phyloP scores from a whole-genome alignment of 1,284 basidiomycete species.

The Stygiomarasmius scandens region DNA sequence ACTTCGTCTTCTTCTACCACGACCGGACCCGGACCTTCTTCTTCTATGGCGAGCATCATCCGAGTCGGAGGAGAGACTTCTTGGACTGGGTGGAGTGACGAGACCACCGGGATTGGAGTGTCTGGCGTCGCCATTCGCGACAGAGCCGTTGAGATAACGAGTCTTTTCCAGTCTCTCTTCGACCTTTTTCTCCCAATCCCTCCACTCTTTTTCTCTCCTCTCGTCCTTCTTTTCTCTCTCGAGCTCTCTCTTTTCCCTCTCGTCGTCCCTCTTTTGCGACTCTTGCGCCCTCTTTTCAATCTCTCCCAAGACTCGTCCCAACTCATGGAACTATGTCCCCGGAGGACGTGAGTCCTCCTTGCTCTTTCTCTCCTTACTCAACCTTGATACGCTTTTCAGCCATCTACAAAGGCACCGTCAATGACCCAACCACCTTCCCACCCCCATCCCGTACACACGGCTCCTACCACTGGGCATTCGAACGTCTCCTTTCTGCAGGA shows the following conservation, averaged over 20 bases:
- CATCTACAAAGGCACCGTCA: conserved; percentile 91
- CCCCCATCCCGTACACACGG: too few species aligned
- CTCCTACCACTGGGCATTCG: too few species aligned
- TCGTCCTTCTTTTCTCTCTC: not conserved
- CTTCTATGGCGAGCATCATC: conserved; percentile 40
- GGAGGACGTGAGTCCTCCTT: conserved; percentile 65
- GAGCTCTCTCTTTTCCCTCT: conserved; percentile 3
- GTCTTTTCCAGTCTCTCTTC: conserved; percentile 49
- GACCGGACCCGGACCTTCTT: conserved; percentile 26
- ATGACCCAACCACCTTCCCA: too few species aligned
- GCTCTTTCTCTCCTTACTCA: not conserved
- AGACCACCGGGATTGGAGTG: conserved; percentile 44
- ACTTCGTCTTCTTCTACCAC: conserved; percentile 16
- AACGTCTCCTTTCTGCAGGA: too few species aligned
- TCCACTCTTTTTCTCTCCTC: too few species aligned
- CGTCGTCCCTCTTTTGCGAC: too few species aligned
- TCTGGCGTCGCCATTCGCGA: conserved; percentile 20
- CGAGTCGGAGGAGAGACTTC: conserved; percentile 69
- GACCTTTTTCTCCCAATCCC: conserved; percentile 75
- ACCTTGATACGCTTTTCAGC: conserved; percentile 56
- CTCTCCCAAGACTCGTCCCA: too few species aligned
- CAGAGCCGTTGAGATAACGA: conserved; percentile 4
- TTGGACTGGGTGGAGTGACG: conserved; percentile 73
- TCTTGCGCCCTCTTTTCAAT: too few species aligned
- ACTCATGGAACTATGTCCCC: conserved; percentile 56